Conservation (phyloP, 176 grass and related monocot genomes). For the Oryza coarctata region DNA sequence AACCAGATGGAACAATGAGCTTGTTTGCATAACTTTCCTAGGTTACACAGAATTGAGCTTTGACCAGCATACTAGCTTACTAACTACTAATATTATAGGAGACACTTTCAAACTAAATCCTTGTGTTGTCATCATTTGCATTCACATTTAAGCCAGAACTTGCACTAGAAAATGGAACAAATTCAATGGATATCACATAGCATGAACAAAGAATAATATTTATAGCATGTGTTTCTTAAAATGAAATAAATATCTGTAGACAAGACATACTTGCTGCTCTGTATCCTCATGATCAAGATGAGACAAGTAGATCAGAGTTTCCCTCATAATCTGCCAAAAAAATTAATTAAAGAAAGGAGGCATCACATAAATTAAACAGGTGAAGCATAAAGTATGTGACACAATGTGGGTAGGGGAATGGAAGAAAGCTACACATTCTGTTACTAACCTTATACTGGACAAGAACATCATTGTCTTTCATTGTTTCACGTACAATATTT, state of each 20-base stretch:
- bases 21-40: background rate
- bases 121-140: background rate
- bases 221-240: background rate
- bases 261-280: slow-evolving; percentile 83
- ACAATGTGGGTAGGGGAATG: background rate
- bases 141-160: slow-evolving; percentile 9
- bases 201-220: background rate
- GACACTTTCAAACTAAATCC: background rate
- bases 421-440: background rate
- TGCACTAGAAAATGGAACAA: background rate
- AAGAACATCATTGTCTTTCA: slow-evolving; percentile 99
- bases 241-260: background rate
- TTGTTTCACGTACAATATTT: slow-evolving; percentile 98
- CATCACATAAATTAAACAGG: slow-evolving; percentile 14
- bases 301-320: slow-evolving; percentile 96
- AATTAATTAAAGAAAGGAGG: slow-evolving; percentile 29
- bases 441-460: slow-evolving; percentile 96
- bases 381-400: slow-evolving; percentile 14
- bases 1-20: background rate
- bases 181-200: background rate
- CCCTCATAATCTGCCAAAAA: slow-evolving; percentile 92
- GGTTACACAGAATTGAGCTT: background rate
- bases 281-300: slow-evolving; percentile 99
- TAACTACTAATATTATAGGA: background rate
- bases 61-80: background rate